Evolutionary conservation across 2,329 filamentous ascomycete genomes (phyloP), one percentile per base, ranked within the genome.

Genomic region (Ophiocordyceps sinensis): DNA sequence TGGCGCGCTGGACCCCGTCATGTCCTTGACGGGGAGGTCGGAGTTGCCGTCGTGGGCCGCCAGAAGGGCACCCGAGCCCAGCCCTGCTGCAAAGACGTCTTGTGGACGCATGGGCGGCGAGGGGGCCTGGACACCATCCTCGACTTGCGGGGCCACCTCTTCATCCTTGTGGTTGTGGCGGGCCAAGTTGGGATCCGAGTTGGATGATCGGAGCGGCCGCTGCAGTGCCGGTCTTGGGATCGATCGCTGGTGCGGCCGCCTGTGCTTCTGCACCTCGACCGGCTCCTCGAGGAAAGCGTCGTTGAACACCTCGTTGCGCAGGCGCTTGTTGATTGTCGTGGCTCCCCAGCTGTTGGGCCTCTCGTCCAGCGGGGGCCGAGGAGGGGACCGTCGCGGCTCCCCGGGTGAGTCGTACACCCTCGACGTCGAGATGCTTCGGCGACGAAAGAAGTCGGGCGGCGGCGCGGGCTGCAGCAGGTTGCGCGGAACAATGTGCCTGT

Each of bases 231-330:
- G 66, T 5, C 71, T 68, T 28, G 81, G 72, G 29, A 88, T 66
- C 12, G 75, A 71, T 41, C 82, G 71, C 52, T 82, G 77, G 35
- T 79, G 75, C 45, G 82, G 82, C 45, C 76, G 74, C 28, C 82
- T 79, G 45, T 87, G 80, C 45, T 82, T 80, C 51, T 88, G 85
- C 51, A 80, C 66, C n/a, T 85, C 80, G 45, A 94, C 83, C 0
- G 83, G 79, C 41, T 87, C 82, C 44, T 87, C 85, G 36, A 86
- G 68, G 53, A 95, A 95, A 0, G 89, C 89, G 56, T 95, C 88
- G 32, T 87, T 85, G 54, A 95, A 82, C 1, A 95, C 87, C 58
- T 94, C 85, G 56, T 94, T 89, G 44, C 88, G 81, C 32, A 96
- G 63, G 44, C 81, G 78, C 51, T 84, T 82, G 56, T 96, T 96